A percentile compares a stretch with the other conserved stretches of the same genome.
These are phyloP conservation scores for Colletotrichum coccodes DNA, from an alignment of 2,329 filamentous ascomycete genomes.

Conservation along the genomic window DNA sequence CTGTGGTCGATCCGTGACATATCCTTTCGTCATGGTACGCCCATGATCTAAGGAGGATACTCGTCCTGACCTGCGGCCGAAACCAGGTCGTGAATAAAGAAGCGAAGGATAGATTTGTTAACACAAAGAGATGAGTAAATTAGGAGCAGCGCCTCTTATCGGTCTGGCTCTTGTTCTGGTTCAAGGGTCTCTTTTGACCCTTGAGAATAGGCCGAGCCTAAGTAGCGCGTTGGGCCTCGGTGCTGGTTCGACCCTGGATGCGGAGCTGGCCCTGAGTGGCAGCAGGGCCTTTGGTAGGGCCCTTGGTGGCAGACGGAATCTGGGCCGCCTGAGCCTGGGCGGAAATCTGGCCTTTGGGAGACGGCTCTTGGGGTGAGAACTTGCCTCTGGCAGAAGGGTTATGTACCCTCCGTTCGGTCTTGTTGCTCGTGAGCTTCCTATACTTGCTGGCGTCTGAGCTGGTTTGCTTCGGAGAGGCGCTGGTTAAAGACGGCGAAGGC, in stretches of 20 bases:
- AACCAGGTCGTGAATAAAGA: not conserved
- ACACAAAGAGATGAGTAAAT: constrained; percentile 3
- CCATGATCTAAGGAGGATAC: not conserved
- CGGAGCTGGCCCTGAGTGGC: not conserved
- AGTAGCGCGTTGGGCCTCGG: not conserved
- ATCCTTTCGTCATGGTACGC: not conserved
- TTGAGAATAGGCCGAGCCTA: not conserved
- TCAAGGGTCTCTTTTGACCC: not conserved
- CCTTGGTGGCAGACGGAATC: too few relatives aligned
- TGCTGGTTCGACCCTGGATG: not conserved
- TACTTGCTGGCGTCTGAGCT: not conserved
- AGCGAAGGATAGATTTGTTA: not conserved
- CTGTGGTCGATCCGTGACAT: not conserved
- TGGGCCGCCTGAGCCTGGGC: too few relatives aligned
- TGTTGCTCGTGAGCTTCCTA: not conserved
- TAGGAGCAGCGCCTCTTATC: constrained; percentile 8
- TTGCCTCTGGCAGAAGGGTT: not conserved
- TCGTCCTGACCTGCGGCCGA: not conserved
- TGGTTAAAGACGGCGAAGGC: not conserved
- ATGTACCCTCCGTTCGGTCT: not conserved
- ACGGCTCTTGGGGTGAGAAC: not conserved
- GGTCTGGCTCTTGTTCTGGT: not conserved
- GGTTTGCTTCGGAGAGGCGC: not conserved
- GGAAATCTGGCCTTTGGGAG: not conserved
- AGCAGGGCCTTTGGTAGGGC: not conserved